Conservation (phyloP, 2,329 filamentous ascomycete genomes). For the Botrytis deweyae region DNA sequence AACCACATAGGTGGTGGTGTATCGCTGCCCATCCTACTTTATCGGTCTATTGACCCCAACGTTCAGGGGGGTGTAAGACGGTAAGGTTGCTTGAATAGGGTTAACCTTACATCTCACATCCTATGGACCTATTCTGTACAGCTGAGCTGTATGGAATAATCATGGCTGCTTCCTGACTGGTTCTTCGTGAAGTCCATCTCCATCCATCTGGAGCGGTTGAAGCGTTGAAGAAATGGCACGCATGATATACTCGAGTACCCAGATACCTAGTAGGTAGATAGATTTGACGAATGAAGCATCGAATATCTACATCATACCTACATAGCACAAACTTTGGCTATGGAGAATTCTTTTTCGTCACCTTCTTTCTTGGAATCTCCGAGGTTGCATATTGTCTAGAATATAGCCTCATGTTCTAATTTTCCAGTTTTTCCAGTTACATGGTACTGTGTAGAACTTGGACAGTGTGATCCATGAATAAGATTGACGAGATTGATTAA, state of each 20-base stretch:
- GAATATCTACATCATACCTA: neutral
- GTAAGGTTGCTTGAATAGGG: conserved; percentile 2
- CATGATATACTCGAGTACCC: neutral
- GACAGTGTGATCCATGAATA: neutral
- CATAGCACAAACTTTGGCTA: neutral
- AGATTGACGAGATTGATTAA: neutral
- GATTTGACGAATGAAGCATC: conserved; percentile 11
- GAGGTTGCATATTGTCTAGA: neutral
- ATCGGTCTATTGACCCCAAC: conserved; percentile 7
- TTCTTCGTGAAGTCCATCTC: neutral
- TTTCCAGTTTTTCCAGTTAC: neutral
- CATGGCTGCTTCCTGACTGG: conserved; percentile 1
- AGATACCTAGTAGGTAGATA: neutral
- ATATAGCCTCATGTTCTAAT: neutral
- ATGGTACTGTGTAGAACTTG: neutral
- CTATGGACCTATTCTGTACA: neutral
- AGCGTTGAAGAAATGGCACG: neutral
- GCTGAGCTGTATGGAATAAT: neutral
- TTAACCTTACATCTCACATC: conserved; percentile 11
- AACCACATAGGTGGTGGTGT: neutral
- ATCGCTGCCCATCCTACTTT: conserved; percentile 6
- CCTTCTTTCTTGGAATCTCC: neutral
- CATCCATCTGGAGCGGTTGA: neutral
- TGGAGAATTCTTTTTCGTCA: conserved; percentile 8
- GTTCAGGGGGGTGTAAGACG: conserved; percentile 5